phyloP scores from a whole-genome alignment of 192 early-diverging fungal genomes.

The Radiomyces spectabilis region DNA sequence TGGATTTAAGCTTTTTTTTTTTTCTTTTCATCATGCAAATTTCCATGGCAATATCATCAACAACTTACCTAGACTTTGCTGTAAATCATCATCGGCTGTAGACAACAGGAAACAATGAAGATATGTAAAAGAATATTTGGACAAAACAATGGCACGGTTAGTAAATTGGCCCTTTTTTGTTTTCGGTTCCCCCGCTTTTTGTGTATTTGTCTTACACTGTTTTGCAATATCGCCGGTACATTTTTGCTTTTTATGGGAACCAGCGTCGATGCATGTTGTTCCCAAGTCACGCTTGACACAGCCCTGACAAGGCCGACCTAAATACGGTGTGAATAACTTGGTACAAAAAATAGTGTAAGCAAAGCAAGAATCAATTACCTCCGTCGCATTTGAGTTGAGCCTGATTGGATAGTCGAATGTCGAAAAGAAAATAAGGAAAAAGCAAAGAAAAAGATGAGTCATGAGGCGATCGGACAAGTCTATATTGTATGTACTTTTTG shows the following conservation, averaged over 20 bases:
- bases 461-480: no score
- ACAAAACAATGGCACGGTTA: no score
- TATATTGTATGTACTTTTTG: constrained; percentile 1
- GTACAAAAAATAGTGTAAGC: background rate
- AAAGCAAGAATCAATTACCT: background rate
- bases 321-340: background rate
- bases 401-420: no score
- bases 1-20: background rate
- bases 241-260: background rate
- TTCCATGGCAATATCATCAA: background rate
- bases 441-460: background rate
- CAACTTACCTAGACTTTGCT: no score
- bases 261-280: background rate
- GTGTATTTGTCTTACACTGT: no score
- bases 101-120: no score
- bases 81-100: no score
- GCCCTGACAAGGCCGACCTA: background rate
- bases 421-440: background rate
- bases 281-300: constrained; percentile 2
- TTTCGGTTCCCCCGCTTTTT: no score
- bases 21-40: background rate
- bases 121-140: no score
- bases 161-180: no score
- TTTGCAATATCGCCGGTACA: no score
- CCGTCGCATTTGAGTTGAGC: constrained; percentile 3